Conservation (phyloP, 768 basidiomycete genomes). For the Melanogaster broomeanus region DNA sequence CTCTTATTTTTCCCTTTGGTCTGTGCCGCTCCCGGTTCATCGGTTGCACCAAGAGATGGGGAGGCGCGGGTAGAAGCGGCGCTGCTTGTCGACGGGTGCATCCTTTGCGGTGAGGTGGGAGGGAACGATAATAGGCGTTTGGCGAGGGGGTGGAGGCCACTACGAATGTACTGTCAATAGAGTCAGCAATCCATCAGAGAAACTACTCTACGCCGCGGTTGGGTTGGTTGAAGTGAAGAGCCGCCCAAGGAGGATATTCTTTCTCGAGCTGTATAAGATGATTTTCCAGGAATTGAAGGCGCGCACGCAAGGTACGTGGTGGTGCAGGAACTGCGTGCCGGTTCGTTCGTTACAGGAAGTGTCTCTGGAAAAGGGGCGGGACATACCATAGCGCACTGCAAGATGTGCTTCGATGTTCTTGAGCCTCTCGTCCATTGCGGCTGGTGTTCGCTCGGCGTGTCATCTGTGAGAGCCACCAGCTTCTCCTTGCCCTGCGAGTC, state of each 20-base stretch:
- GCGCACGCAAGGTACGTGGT: constrained; percentile 62
- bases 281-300: constrained; percentile 73
- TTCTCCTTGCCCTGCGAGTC: constrained; percentile 10
- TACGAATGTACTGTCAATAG: constrained; percentile 25
- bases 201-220: constrained; percentile 66
- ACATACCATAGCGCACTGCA: constrained; percentile 70
- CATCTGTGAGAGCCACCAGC: constrained; percentile 20
- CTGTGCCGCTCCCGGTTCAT: constrained; percentile 9
- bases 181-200: background rate
- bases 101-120: constrained; percentile 52
- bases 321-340: constrained; percentile 61
- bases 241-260: constrained; percentile 87
- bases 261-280: constrained; percentile 76
- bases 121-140: constrained; percentile 78
- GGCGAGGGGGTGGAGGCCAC: constrained; percentile 85
- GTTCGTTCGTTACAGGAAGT: constrained; percentile 10
- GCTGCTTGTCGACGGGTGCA: constrained; percentile 14
- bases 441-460: constrained; percentile 44
- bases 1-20: constrained; percentile 39
- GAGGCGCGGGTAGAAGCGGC: constrained; percentile 5
- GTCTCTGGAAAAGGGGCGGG: background rate
- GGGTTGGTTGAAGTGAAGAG: constrained; percentile 86
- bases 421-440: constrained; percentile 68
- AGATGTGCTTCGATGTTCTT: constrained; percentile 70
- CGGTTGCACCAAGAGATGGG: constrained; percentile 8